phyloP scores from a whole-genome alignment of 2,329 filamentous ascomycete species.

The Parascedosporium putredinis region DNA sequence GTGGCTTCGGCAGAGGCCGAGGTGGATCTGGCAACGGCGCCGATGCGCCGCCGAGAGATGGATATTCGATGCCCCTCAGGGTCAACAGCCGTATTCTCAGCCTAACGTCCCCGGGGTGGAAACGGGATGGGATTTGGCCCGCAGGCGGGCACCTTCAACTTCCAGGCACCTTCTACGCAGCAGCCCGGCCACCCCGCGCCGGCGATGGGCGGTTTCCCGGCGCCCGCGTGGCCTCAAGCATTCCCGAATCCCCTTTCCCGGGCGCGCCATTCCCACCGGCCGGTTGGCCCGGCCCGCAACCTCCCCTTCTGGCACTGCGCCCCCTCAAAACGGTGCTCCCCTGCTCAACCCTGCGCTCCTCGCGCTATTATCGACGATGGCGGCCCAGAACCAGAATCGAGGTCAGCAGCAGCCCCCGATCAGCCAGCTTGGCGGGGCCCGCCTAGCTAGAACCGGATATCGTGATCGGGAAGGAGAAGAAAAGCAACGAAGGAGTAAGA shows the following conservation, averaged over 20 bases:
- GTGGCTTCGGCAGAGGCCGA: conserved; percentile 24
- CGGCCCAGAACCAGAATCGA: background rate
- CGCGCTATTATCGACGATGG: background rate
- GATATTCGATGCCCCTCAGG: conserved; percentile 30
- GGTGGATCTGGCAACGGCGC: conserved; percentile 13
- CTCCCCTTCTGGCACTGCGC: background rate
- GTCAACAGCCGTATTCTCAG: conserved; percentile 16
- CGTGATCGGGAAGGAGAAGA: no score
- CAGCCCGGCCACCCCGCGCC: background rate
- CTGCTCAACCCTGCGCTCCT: background rate
- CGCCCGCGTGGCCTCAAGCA: background rate
- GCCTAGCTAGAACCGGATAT: no score
- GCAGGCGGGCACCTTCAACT: conserved; percentile 27
- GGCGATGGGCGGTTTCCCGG: background rate
- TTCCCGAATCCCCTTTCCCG: conserved; percentile 2
- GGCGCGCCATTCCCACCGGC: background rate
- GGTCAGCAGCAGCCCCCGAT: background rate
- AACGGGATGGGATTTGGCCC: conserved; percentile 14
- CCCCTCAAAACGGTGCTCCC: background rate
- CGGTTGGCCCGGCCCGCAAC: conserved; percentile 1
- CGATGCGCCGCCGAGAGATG: conserved; percentile 21
- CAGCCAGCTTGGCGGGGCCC: background rate
- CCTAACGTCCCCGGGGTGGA: conserved; percentile 15
- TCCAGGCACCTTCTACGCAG: conserved; percentile 27
- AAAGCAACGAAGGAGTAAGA: no score